These are phyloP conservation scores for Hyphochytrium catenoides DNA, from an alignment of 352 stramenopile genomes.

Conservation along the genomic window DNA sequence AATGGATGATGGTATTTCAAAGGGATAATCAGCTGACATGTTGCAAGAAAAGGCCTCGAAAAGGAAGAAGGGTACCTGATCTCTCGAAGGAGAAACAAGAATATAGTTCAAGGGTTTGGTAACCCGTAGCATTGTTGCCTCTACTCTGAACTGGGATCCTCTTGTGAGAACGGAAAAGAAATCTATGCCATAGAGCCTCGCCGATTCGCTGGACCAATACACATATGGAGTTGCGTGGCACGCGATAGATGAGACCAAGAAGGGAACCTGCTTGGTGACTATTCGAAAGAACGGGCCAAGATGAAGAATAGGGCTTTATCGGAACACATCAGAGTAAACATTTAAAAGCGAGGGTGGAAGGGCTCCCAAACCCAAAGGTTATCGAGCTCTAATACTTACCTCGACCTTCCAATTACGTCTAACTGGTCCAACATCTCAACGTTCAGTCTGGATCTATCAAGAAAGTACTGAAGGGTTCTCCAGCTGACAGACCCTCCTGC, in stretches of 20 bases:
- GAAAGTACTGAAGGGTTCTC: conserved; percentile 26
- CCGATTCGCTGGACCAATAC: conserved; percentile 40
- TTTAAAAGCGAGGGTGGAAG: too few species aligned
- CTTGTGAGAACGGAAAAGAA: conserved; percentile 75
- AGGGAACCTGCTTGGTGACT: neutral
- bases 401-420: conserved; percentile 53
- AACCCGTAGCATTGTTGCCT: conserved; percentile 71
- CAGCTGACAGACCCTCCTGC: conserved; percentile 15
- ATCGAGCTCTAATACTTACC: conserved; percentile 12
- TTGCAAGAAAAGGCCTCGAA: neutral
- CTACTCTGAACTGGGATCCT: conserved; percentile 76
- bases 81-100: conserved; percentile 39
- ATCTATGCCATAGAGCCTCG: conserved; percentile 75
- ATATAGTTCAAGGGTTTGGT: conserved; percentile 67
- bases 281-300: too few species aligned
- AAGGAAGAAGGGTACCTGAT: conserved; percentile 6
- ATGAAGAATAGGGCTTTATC: too few species aligned
- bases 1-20: too few species aligned
- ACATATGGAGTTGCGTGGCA: neutral
- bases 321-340: too few species aligned
- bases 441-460: conserved; percentile 22
- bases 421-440: conserved; percentile 50
- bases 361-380: too few species aligned
- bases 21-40: too few species aligned
- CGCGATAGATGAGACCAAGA: neutral